Base-by-base conservation (phyloP, 768 basidiomycete species). In the Boletellus ananas region DNA sequence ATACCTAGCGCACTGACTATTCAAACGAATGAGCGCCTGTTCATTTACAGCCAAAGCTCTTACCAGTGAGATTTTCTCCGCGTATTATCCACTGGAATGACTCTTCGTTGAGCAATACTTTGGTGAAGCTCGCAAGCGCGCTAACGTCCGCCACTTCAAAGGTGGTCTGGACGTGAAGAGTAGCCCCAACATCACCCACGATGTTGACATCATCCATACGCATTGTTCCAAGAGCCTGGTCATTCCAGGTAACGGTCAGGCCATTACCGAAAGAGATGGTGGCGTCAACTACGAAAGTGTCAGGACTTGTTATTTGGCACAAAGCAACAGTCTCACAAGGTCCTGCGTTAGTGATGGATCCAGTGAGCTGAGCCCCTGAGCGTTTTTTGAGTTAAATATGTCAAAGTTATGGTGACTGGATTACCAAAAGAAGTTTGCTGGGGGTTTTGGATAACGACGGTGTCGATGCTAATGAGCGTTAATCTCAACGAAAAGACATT, bases 41-140 rank as follows among this genome's bases (percentile, higher is more conserved):
- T 16, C 25, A 18, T 45, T 6, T 21, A 5, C 16, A 6, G 42
- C 34, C 2, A 33, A 37, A 13, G 38, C 43, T 55, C 73, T 43
- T 51, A 79, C 82, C 80, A 37, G 79, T 81, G 45, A 88, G 58
- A 59, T 86, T 83, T 38, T 82, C 74, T 21, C 78, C 80, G 9
- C 78, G 74, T 52, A 88, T 87, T 14, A 76, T 73, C 87, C 86
- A 89, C 17, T 79, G 76, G 58, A 89, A 89, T 2, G 75, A 77
- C 53, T 82, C 80, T 43, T 80, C 70, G 0, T 80, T 87, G 11
- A 88, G 74, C 49, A 88, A 65, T 18, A 71, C 70, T 72, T 83
- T 82, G 0, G 85, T 87, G 62, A 87, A 88, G 31, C 75, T 76
- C 17, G 84, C 74, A 47, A 88, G 66, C 43, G 78, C 76, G 36